These are phyloP conservation scores for Alternaria brassicicola DNA, from an alignment of 2,329 filamentous ascomycete species.

Conservation along the genomic window DNA sequence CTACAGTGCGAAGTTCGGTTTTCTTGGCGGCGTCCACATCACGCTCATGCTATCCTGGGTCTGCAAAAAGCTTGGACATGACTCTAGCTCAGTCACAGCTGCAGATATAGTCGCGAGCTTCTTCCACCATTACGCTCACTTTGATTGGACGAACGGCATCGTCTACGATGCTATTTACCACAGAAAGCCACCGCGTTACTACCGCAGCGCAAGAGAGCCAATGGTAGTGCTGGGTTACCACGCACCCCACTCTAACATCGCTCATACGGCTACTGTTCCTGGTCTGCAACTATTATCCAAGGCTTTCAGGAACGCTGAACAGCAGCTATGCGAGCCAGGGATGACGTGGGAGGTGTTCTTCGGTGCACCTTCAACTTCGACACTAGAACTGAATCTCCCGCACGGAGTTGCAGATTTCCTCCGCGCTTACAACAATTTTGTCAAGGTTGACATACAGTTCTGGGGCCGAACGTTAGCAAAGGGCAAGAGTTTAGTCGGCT, in stretches of 20 bases:
- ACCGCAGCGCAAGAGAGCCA: conserved; percentile 63
- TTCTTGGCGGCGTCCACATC: conserved; percentile 69
- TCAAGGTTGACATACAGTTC: conserved; percentile 68
- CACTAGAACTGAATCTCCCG: neutral
- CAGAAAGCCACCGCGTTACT: conserved; percentile 52
- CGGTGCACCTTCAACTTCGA: neutral
- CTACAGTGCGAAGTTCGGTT: conserved; percentile 69
- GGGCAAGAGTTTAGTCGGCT: conserved; percentile 64
- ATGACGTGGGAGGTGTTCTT: conserved; percentile 43
- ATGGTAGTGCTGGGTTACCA: conserved; percentile 69
- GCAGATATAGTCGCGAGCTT: conserved; percentile 64
- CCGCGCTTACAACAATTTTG: conserved; percentile 58
- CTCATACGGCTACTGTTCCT: conserved; percentile 59
- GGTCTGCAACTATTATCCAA: conserved; percentile 59
- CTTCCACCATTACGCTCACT: conserved; percentile 66
- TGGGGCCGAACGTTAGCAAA: conserved; percentile 65
- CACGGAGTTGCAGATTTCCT: conserved; percentile 56
- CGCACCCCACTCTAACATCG: conserved; percentile 66
- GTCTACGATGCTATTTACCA: conserved; percentile 66
- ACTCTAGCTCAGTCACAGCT: conserved; percentile 49
- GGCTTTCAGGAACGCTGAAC: conserved; percentile 59
- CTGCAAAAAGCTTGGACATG: conserved; percentile 55
- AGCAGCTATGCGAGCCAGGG: conserved; percentile 44
- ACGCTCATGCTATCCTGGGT: conserved; percentile 66
- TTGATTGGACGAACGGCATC: conserved; percentile 63